A percentile compares a stretch with the other conserved stretches of the same genome.
Evolutionary conservation across 1,284 basidiomycete species (phyloP).

Genomic region (Trametes sp.): DNA sequence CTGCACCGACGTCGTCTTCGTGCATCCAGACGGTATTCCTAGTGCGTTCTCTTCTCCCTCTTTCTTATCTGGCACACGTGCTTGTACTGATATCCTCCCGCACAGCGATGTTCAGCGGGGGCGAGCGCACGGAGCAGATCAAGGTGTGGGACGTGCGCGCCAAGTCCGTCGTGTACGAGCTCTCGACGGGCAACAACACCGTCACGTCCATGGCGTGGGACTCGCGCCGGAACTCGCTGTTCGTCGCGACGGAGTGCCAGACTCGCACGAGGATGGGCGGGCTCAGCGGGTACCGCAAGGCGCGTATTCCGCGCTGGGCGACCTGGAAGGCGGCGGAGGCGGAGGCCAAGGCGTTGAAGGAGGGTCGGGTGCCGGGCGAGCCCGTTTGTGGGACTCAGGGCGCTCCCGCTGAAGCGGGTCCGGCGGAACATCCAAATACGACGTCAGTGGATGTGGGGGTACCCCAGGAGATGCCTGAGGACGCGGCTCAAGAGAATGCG

Average conservation of each 20-base stretch:
- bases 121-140: slow-evolving; percentile 38
- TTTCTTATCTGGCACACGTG: slow-evolving; percentile 15
- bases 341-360: slow-evolving; percentile 5
- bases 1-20: slow-evolving; percentile 27
- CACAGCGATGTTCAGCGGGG: slow-evolving; percentile 38
- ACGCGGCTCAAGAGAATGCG: neutral
- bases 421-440: neutral
- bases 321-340: neutral
- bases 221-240: slow-evolving; percentile 39
- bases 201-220: slow-evolving; percentile 43
- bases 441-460: neutral
- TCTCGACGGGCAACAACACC: slow-evolving; percentile 48
- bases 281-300: slow-evolving; percentile 41
- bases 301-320: slow-evolving; percentile 30
- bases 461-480: neutral
- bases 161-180: slow-evolving; percentile 14
- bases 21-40: slow-evolving; percentile 38
- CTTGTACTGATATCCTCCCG: slow-evolving; percentile 15
- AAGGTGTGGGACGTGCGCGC: slow-evolving; percentile 51
- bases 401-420: neutral
- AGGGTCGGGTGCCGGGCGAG: neutral
- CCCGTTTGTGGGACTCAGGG: too few relatives aligned
- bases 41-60: slow-evolving; percentile 32
- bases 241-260: slow-evolving; percentile 46
- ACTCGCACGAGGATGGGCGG: slow-evolving; percentile 41